Conservation (phyloP, 1,139 yeast genomes). For the Yamadazyma siamensis region DNA sequence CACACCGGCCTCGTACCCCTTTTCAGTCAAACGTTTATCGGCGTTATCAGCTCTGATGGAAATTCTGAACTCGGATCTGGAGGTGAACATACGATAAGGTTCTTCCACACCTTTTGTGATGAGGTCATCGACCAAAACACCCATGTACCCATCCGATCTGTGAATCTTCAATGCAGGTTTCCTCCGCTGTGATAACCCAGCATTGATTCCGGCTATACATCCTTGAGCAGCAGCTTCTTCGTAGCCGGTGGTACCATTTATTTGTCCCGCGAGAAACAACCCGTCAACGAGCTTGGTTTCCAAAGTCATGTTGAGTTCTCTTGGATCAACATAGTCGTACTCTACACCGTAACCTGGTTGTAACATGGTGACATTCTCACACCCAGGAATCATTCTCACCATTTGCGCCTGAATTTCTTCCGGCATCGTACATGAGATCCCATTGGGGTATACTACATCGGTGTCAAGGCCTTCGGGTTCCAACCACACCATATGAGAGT, state of each 20-base stretch:
- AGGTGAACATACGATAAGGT: slow-evolving; percentile 97
- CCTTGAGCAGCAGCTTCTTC: slow-evolving; percentile 99
- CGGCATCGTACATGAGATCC: slow-evolving; percentile 95
- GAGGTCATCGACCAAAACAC: slow-evolving; percentile 89
- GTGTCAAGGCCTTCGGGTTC: slow-evolving; percentile 95
- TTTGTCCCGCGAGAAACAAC: slow-evolving; percentile 90
- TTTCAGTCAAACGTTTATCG: slow-evolving; percentile 71
- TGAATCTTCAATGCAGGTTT: slow-evolving; percentile 53
- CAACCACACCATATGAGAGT: slow-evolving; percentile 82
- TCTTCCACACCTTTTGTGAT: slow-evolving; percentile 96
- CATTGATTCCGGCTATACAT: slow-evolving; percentile 91
- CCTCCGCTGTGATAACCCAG: slow-evolving; percentile 51
- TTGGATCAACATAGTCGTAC: slow-evolving; percentile 93
- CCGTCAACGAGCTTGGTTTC: slow-evolving; percentile 83
- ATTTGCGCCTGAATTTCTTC: slow-evolving; percentile 80
- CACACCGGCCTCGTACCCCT: slow-evolving; percentile 67
- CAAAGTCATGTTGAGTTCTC: slow-evolving; percentile 72
- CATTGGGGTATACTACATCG: slow-evolving; percentile 89
- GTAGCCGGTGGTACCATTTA: slow-evolving; percentile 97
- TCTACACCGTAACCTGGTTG: slow-evolving; percentile 99
- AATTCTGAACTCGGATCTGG: slow-evolving; percentile 89
- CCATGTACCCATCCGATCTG: slow-evolving; percentile 85
- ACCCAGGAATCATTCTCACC: slow-evolving; percentile 78
- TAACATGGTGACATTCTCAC: slow-evolving; percentile 79
- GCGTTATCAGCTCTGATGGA: slow-evolving; percentile 94